Conservation (phyloP, 2,329 filamentous ascomycete genomes). For the Emmonsiellopsis sp. region DNA sequence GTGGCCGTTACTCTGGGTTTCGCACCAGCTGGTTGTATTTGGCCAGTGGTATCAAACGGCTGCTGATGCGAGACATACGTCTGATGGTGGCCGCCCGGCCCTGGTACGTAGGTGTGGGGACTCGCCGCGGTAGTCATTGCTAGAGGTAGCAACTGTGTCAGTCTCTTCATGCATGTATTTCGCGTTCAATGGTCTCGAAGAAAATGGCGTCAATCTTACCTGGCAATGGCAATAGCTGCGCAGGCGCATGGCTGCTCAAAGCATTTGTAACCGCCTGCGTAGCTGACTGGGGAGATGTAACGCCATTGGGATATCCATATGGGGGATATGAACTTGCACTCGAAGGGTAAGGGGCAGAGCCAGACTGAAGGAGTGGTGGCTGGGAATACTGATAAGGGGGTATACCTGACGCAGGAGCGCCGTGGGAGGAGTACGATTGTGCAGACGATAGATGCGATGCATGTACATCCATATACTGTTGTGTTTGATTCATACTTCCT, state of each 20-base stretch:
- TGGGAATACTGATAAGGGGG: constrained; percentile 68
- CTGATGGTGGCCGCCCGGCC: constrained; percentile 32
- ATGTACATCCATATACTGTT: constrained; percentile 77
- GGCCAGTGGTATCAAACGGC: constrained; percentile 77
- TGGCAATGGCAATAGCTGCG: constrained; percentile 61
- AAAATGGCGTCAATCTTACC: constrained; percentile 22
- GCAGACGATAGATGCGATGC: constrained; percentile 66
- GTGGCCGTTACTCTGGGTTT: constrained; percentile 95
- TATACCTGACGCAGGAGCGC: constrained; percentile 63
- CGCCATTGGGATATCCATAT: constrained; percentile 67
- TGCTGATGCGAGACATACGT: constrained; percentile 36
- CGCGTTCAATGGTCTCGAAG: neutral
- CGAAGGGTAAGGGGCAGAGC: constrained; percentile 58
- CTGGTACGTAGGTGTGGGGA: constrained; percentile 31
- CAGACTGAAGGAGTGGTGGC: constrained; percentile 64
- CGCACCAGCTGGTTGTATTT: constrained; percentile 84
- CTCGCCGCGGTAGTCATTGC: constrained; percentile 32
- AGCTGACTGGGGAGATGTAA: constrained; percentile 67
- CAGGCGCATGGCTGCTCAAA: constrained; percentile 56
- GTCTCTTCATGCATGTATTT: neutral
- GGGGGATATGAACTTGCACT: constrained; percentile 50
- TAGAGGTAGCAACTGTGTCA: constrained; percentile 2
- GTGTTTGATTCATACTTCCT: constrained; percentile 68
- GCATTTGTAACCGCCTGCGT: constrained; percentile 60
- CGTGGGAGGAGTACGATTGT: constrained; percentile 64